These are phyloP conservation scores for Tylopilus vinaceipallidus DNA, from an alignment of 768 basidiomycete species.

Conservation along the genomic window DNA sequence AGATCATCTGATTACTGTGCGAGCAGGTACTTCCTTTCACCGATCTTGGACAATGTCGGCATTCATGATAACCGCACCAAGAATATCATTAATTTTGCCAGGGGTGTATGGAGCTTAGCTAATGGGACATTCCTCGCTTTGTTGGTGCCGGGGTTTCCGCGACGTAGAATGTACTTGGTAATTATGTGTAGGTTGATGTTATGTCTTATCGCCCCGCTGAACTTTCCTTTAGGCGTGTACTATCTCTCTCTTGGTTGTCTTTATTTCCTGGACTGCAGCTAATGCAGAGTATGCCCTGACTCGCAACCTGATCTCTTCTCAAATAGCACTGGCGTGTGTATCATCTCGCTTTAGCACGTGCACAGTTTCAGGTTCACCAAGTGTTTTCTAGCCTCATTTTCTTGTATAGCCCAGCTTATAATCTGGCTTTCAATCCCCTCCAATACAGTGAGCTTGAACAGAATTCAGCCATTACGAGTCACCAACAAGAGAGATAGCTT, in stretches of 20 bases:
- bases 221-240: conserved; percentile 6
- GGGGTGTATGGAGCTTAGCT: conserved; percentile 9
- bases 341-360: too few species aligned
- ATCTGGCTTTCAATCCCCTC: conserved; percentile 10
- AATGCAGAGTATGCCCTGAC: conserved; percentile 21
- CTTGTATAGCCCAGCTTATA: conserved; percentile 15
- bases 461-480: too few species aligned
- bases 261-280: conserved; percentile 18
- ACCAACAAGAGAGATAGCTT: conserved; percentile 38
- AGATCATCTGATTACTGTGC: rapidly evolving
- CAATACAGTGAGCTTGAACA: conserved; percentile 14
- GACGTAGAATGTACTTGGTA: conserved; percentile 17
- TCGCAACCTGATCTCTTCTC: conserved; percentile 2
- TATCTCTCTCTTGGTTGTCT: conserved; percentile 13
- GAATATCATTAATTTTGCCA: conserved; percentile 14
- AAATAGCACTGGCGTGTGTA: conserved; percentile 10
- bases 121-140: conserved; percentile 8
- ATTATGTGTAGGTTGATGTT: too few species aligned
- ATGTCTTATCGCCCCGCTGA: not conserved
- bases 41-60: conserved; percentile 17
- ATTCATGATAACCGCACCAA: conserved; percentile 22
- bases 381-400: too few species aligned
- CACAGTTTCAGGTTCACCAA: not conserved
- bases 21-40: conserved; percentile 10
- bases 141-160: conserved; percentile 13